Conservation (phyloP, 2,329 filamentous ascomycete genomes). For the Biscogniauxia mediterranea region DNA sequence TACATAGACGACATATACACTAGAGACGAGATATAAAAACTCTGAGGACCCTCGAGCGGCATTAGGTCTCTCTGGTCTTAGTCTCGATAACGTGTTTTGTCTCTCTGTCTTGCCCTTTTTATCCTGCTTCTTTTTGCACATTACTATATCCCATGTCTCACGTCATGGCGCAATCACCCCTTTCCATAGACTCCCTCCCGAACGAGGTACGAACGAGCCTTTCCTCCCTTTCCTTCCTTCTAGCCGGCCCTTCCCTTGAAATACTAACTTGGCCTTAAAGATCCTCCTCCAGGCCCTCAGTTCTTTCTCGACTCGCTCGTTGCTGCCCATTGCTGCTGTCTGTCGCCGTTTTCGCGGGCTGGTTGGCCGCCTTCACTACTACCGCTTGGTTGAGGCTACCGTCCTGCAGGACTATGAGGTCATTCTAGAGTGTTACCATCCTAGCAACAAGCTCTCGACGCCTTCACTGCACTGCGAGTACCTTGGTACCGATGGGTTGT, state of each 20-base stretch:
- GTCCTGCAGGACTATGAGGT: slow-evolving; percentile 61
- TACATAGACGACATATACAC: too few species aligned
- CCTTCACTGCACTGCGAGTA: slow-evolving; percentile 68
- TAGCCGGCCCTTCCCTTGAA: not conserved
- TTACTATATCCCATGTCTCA: slow-evolving; percentile 22
- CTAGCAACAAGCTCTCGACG: slow-evolving; percentile 64
- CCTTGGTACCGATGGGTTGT: slow-evolving; percentile 61
- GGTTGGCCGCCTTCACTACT: slow-evolving; percentile 62
- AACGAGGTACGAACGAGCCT: slow-evolving; percentile 31
- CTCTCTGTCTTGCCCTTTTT: slow-evolving; percentile 15
- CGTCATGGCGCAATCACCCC: slow-evolving; percentile 26
- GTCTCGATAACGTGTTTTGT: slow-evolving; percentile 5
- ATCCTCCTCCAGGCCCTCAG: slow-evolving; percentile 51
- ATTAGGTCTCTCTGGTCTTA: not conserved
- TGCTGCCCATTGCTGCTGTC: slow-evolving; percentile 56
- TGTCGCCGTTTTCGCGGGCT: slow-evolving; percentile 64
- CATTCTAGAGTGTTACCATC: slow-evolving; percentile 77
- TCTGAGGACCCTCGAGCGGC: not conserved
- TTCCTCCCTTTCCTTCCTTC: not conserved
- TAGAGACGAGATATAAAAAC: not conserved
- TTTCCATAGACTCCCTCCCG: slow-evolving; percentile 32
- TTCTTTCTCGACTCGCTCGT: slow-evolving; percentile 45
- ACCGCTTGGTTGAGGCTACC: slow-evolving; percentile 59
- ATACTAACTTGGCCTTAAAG: slow-evolving; percentile 32
- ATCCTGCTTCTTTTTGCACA: slow-evolving; percentile 7